Conservation (phyloP, 2,329 filamentous ascomycete species). For the Aspergillus arachidicola region DNA sequence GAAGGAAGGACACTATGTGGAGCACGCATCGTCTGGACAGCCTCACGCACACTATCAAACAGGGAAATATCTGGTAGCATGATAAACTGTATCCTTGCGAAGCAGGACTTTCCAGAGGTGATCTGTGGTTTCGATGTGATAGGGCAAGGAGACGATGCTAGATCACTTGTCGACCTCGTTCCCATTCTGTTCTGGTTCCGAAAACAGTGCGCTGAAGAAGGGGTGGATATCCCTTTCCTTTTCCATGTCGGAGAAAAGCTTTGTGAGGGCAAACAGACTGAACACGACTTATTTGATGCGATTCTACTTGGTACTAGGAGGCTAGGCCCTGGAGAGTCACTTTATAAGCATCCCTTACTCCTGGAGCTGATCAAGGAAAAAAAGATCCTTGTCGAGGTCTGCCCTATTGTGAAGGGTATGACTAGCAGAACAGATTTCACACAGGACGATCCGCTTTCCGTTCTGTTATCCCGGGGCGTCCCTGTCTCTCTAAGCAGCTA, state of each 20-base stretch:
- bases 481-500: slow-evolving; percentile 85
- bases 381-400: slow-evolving; percentile 84
- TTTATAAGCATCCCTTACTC: slow-evolving; percentile 89
- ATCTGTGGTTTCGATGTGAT: slow-evolving; percentile 89
- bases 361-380: slow-evolving; percentile 87
- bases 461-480: slow-evolving; percentile 81
- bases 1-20: slow-evolving; percentile 82
- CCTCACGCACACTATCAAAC: slow-evolving; percentile 65
- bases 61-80: slow-evolving; percentile 74
- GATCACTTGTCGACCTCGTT: slow-evolving; percentile 73
- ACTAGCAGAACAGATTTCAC: slow-evolving; percentile 77
- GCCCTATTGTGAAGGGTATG: slow-evolving; percentile 88
- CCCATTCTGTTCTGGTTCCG: slow-evolving; percentile 93
- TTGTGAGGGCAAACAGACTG: slow-evolving; percentile 73
- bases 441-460: slow-evolving; percentile 77
- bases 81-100: slow-evolving; percentile 83
- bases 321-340: slow-evolving; percentile 84
- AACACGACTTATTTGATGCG: slow-evolving; percentile 87
- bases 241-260: slow-evolving; percentile 92
- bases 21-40: slow-evolving; percentile 81
- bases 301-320: slow-evolving; percentile 82
- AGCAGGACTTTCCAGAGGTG: slow-evolving; percentile 74
- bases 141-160: slow-evolving; percentile 80
- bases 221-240: slow-evolving; percentile 86
- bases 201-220: slow-evolving; percentile 76